A percentile compares a stretch with the other conserved stretches of the same genome.
Conservation (phyloP, 352 stramenopile species). For the Elongisporangium prolatum region DNA sequence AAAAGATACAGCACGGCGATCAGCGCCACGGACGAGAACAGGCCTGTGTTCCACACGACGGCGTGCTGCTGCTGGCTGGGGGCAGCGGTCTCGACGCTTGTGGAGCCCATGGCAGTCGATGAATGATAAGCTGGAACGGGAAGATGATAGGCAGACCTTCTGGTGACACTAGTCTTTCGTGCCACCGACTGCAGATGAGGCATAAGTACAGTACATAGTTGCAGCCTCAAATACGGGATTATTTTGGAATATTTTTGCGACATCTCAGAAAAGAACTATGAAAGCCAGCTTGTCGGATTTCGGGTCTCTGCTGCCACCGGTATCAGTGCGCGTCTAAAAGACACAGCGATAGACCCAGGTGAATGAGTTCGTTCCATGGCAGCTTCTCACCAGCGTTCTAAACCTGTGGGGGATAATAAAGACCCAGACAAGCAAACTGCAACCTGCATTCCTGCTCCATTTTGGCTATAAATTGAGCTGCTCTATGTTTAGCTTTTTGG, state of each 20-base stretch:
- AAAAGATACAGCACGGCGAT: constrained; percentile 20
- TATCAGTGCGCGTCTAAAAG: background rate
- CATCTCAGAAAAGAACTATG: no score
- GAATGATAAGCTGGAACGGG: background rate
- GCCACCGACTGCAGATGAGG: background rate
- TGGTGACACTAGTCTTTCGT: background rate
- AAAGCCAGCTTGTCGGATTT: background rate
- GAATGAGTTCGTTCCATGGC: no score
- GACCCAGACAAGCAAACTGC: background rate
- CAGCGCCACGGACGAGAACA: constrained; percentile 21
- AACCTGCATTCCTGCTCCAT: background rate
- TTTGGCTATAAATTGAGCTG: background rate
- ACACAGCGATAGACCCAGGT: background rate
- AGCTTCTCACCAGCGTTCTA: background rate
- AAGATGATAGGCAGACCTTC: background rate
- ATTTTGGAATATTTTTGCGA: background rate
- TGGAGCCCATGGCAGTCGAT: background rate
- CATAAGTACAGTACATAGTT: no score
- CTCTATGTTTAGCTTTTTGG: background rate
- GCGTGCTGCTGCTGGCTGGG: constrained; percentile 16
- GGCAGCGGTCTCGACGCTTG: constrained; percentile 2
- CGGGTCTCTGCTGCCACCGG: no score
- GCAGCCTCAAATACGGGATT: background rate
- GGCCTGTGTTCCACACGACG: background rate
- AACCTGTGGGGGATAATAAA: no score